A percentile compares a stretch with the other conserved stretches of the same genome.
These are phyloP conservation scores for Neurospora sp. DNA, from an alignment of 2,329 filamentous ascomycete species.

Conservation along the genomic window DNA sequence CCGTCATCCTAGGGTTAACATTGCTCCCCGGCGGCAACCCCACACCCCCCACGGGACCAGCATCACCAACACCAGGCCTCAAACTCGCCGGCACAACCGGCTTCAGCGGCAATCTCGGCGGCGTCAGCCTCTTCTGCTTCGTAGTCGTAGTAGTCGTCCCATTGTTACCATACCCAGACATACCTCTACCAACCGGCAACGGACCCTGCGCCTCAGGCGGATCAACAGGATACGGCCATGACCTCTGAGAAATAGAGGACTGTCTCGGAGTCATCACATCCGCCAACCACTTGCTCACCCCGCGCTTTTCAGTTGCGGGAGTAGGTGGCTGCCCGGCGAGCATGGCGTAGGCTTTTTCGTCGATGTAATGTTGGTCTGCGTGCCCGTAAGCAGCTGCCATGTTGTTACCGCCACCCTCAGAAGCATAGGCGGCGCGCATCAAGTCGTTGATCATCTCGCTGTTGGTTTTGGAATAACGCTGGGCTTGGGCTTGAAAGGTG, in stretches of 20 bases:
- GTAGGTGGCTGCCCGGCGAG: slow-evolving; percentile 3
- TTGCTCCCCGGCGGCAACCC: slow-evolving; percentile 4
- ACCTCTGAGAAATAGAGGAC: not conserved
- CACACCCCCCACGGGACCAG: not conserved
- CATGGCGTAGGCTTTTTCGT: slow-evolving; percentile 13
- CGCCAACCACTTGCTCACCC: slow-evolving; percentile 10
- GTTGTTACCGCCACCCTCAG: slow-evolving; percentile 4
- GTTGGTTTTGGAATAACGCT: slow-evolving; percentile 12
- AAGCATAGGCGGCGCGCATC: slow-evolving; percentile 14
- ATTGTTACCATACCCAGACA: not conserved
- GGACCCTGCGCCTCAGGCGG: slow-evolving; percentile 1
- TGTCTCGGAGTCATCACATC: slow-evolving; percentile 12
- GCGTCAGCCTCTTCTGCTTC: not conserved
- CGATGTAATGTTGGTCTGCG: slow-evolving; percentile 2
- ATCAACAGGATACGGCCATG: not conserved
- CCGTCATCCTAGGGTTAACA: slow-evolving; percentile 3
- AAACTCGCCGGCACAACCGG: not conserved
- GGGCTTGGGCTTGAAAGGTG: slow-evolving; percentile 1
- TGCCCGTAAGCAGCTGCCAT: slow-evolving; percentile 3
- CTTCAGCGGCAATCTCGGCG: not conserved
- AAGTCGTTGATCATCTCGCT: slow-evolving; percentile 16
- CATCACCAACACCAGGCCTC: not conserved
- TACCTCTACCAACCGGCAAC: slow-evolving; percentile 1
- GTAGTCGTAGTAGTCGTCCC: not conserved
- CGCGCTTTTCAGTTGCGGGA: slow-evolving; percentile 5